These are phyloP conservation scores for Papiliotrema flavescens DNA, from an alignment of 1,284 basidiomycete species.

Conservation along the genomic window DNA sequence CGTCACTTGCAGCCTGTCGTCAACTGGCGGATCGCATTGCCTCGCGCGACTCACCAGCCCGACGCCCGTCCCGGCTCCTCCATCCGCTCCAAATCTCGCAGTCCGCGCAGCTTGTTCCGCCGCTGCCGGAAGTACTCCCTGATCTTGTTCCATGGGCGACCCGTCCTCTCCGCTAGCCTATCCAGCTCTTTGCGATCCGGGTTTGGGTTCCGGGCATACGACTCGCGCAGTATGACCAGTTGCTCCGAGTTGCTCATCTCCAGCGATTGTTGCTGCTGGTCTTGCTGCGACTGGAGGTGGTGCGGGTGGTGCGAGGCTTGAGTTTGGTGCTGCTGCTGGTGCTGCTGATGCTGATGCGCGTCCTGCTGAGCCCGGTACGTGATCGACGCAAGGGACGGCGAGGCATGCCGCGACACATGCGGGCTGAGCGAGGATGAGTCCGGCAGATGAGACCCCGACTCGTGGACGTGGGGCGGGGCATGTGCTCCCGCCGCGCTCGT, in stretches of 20 bases:
- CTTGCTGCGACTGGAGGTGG: neutral
- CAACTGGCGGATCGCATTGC: neutral
- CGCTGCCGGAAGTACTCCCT: conserved; percentile 45
- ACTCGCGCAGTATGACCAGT: conserved; percentile 35
- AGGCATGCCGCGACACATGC: neutral
- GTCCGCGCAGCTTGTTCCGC: conserved; percentile 41
- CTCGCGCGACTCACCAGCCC: conserved; percentile 29
- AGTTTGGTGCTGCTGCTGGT: neutral
- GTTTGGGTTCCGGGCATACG: conserved; percentile 40
- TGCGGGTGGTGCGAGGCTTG: neutral
- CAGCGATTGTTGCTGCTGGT: neutral
- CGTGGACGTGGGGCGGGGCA: neutral
- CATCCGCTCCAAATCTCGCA: conserved; percentile 38
- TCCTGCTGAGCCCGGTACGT: neutral
- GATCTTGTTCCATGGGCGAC: conserved; percentile 40
- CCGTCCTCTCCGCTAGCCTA: conserved; percentile 34
- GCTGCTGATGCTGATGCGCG: neutral
- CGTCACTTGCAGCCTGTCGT: conserved; percentile 36
- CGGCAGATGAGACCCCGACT: neutral
- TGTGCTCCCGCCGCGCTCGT: neutral
- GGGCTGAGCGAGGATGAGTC: neutral
- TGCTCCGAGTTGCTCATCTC: conserved; percentile 22
- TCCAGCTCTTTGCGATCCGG: conserved; percentile 36
- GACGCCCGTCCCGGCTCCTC: conserved; percentile 43
- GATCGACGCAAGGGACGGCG: neutral